Base-by-base conservation (phyloP, 805 yeast species). In the Starmerella riodocensis region DNA sequence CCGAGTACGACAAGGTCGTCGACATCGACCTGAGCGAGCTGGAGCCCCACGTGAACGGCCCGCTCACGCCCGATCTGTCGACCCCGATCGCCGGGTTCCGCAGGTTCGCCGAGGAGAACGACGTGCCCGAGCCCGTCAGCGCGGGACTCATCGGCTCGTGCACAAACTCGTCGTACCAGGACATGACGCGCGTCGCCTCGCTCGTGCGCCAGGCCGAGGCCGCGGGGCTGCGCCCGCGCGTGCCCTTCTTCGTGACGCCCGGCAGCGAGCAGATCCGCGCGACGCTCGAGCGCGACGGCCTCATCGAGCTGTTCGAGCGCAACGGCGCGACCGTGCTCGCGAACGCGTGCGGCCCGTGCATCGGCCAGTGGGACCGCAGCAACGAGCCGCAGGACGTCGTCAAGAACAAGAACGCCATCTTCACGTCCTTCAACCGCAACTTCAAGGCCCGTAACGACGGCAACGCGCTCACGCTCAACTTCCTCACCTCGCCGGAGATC, bases 271-370 rank as follows among this genome's bases (percentile, higher is more conserved):
- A 85, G 66, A 84, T 88, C 54, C 75, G 97, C 64, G 97, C 97
- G 38, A 88, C 98, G 37, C 76, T 88, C 53, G 94, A 81, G 61
- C 76, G 96, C 64, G 98, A 88, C 62, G 97, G 97, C 43, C 74
- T 80, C 56, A 73, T 81, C 46, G 69, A 78, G 34, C 74, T 78
- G 31, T 85, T 88, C 60, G 76, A 78, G 60, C 74, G 78, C 40
- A 78, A 76, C 54, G 97, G 97, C 45, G 98, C 94, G 52, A 70
- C 74, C 43, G 94, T 88, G 32, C 71, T 88, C 53, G 95, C 97
- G 39, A 88, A 88, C 61, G 98, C 98, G 17, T 88, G 98, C 71
- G 98, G 98, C 52, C 98, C 97, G 56, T 88, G 98, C 69, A 88
- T 88, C 59, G 98, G 98, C 43, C 98, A 88, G 70, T 88, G 98